Percentiles rank a stretch among this genome's conserved stretches.
Evolutionary conservation across 1,284 basidiomycete genomes (phyloP).

Genomic region (Coniferiporia sulphurascens): DNA sequence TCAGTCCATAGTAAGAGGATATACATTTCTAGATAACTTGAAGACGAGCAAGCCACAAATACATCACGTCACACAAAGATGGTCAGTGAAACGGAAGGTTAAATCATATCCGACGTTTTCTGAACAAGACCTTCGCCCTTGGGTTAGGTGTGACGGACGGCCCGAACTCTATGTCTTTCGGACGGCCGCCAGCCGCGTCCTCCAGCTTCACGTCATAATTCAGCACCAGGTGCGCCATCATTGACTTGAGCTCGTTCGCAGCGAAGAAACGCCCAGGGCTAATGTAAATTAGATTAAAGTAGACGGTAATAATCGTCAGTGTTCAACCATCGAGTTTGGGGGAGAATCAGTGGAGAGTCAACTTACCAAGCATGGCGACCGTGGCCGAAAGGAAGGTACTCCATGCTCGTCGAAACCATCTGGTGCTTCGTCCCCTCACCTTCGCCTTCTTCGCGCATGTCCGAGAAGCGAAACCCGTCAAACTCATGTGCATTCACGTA

Average conservation of each 20-base stretch:
- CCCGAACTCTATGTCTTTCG: slow-evolving; percentile 16
- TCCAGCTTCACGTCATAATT: slow-evolving; percentile 43
- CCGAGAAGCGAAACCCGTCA: slow-evolving; percentile 31
- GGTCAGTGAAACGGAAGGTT: no score
- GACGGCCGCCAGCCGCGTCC: slow-evolving; percentile 25
- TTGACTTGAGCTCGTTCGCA: slow-evolving; percentile 39
- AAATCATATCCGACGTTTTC: not conserved
- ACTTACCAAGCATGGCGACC: slow-evolving; percentile 28
- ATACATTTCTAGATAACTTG: no score
- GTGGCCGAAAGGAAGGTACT: slow-evolving; percentile 29
- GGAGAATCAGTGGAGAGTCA: no score
- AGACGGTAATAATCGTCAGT: no score
- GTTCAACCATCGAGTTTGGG: no score
- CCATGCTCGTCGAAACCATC: slow-evolving; percentile 23
- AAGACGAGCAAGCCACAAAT: no score
- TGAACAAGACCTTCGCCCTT: slow-evolving; percentile 16
- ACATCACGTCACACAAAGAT: no score
- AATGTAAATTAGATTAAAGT: not conserved
- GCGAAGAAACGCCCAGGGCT: slow-evolving; percentile 46
- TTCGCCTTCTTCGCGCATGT: slow-evolving; percentile 8
- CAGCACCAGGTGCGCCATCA: slow-evolving; percentile 39
- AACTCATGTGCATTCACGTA: slow-evolving; percentile 28
- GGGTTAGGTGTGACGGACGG: slow-evolving; percentile 12
- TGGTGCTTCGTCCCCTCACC: slow-evolving; percentile 20
- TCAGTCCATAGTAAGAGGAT: no score